Evolutionary conservation across 495 filamentous ascomycete genomes (phyloP), one percentile per base, ranked within the genome.

Genomic region (Tuber brumale): DNA sequence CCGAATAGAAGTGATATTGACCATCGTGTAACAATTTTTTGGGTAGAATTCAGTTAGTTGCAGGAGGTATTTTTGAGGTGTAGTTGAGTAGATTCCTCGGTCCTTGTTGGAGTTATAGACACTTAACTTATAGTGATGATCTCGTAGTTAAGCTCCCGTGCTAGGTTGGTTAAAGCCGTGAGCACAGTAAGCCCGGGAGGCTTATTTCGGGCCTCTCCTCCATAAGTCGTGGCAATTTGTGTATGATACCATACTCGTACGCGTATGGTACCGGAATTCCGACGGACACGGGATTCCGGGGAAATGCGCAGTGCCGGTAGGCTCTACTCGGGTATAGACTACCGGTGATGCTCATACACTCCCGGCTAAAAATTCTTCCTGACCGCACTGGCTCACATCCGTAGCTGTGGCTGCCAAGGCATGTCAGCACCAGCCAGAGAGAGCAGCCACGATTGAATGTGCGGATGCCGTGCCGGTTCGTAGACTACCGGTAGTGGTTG

Each of bases 1-100:
- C 0, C 78, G 70, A 9, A 80, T 80, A 10, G 78, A 79, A 70
- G 78, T 39, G 21, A 80, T 80, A 51, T 74, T 71, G 43, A 69
- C 76, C 78, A 80, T 80, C 21, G 41, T 78, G 45, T 35, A 37
- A 35, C 16, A n/a, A 14, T 3, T 73, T 10, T 61, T 73, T 66
- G 18, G 31, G 14, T 66, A 4, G 57, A 66, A 66, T 66, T 31
- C 57, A 14, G 31, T 35, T 18, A 16, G 16, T 35, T 35, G 57
- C 27, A 8, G 57, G 9, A 31, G 27, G 51, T 61, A 12, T 51
- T 12, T n/a, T 61, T 4, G 12, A 31, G 27, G 37, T 61, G 51
- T 31, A 61, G 1, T 31, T 61, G 51, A 16, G n/a, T n/a, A 12
- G 23, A 57, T n/a, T 57, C 4, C 51, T 57, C 27, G 8, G 8